Conservation (phyloP, 805 yeast species). For the Grigorovia transvaalensis region DNA sequence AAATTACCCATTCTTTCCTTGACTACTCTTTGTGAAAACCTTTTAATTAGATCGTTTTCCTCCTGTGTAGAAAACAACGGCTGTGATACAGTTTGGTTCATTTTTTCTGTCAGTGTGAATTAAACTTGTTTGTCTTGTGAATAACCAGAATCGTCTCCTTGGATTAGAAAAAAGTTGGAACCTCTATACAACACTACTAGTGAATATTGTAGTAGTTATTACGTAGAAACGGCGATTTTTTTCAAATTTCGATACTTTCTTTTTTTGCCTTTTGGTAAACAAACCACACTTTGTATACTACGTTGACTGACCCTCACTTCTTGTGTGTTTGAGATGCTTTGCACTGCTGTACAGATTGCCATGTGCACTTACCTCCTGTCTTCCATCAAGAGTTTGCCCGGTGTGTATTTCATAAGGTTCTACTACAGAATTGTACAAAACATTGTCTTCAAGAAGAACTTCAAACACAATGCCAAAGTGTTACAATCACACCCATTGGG, state of each 20-base stretch:
- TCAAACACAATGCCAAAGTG: slow-evolving; percentile 13
- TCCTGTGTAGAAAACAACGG: not conserved
- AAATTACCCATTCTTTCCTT: slow-evolving; percentile 28
- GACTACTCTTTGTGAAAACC: slow-evolving; percentile 22
- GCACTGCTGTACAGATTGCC: slow-evolving; percentile 8
- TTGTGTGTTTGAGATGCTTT: not conserved
- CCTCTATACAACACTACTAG: too few relatives aligned
- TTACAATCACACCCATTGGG: slow-evolving; percentile 15
- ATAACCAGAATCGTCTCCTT: too few relatives aligned
- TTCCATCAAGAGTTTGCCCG: slow-evolving; percentile 53
- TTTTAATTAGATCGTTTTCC: slow-evolving; percentile 5
- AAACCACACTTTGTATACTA: too few relatives aligned
- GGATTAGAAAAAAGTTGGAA: too few relatives aligned
- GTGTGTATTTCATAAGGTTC: slow-evolving; percentile 56
- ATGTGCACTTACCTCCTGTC: slow-evolving; percentile 15
- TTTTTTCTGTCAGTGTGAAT: not conserved
- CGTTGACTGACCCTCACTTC: not conserved
- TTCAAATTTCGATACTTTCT: too few relatives aligned
- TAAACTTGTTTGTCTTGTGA: too few relatives aligned
- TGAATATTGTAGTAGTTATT: too few relatives aligned
- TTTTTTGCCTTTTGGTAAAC: too few relatives aligned
- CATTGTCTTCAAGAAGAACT: slow-evolving; percentile 27
- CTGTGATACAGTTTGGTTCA: not conserved
- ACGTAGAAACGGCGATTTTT: too few relatives aligned
- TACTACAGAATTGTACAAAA: slow-evolving; percentile 36